Evolutionary conservation across 2,329 filamentous ascomycete species (phyloP), one percentile per base, ranked within the genome.

Genomic region (Claviceps quebecensis): DNA sequence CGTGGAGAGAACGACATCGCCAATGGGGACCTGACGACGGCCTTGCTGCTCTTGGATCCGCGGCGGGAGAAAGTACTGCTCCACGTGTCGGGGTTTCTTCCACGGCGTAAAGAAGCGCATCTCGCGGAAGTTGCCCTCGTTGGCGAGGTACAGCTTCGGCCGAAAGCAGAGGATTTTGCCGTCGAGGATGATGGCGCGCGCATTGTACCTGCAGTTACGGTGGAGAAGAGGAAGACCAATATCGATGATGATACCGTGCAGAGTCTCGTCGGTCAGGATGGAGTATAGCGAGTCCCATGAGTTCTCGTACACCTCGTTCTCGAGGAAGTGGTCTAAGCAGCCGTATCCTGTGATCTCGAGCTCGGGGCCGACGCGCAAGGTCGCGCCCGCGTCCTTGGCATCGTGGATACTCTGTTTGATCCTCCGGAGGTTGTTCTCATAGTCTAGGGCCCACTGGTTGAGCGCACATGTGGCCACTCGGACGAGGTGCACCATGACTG

Each of bases 91-190:
- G 8, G 60, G 60, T 50, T 63, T 64, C 5, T 54, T 56, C 68
- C 68, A 71, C 2, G 67, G 59, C 2, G 64, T 67, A 53, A 71
- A 71, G 51, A 66, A 63, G 14, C 66, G 61, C 48, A 60, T 59
- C 54, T 69, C 67, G 13, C 66, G 60, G 52, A 65, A 68, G 19
- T 64, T 56, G 5, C 66, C 66, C 49, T 67, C 65, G 36, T 65
- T 65, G 51, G 66, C 65, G 16, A 68, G 61, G 6, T 55, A 56
- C 54, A 63, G 60, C 52, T 62, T 62, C 29, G 60, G 59, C 44
- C 52, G 48, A 52, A 93, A 83, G 53, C 84, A 71, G 17, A 89
- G 67, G 19, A 90, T 81, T 66, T 82, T 80, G 48, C 78, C 75
- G 57, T 89, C 77, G 3, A 65, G 60, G 48, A 64, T 50, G 7